These are phyloP conservation scores for Magnusiomyces paraingens DNA, from an alignment of 1,139 yeast species.

Conservation along the genomic window DNA sequence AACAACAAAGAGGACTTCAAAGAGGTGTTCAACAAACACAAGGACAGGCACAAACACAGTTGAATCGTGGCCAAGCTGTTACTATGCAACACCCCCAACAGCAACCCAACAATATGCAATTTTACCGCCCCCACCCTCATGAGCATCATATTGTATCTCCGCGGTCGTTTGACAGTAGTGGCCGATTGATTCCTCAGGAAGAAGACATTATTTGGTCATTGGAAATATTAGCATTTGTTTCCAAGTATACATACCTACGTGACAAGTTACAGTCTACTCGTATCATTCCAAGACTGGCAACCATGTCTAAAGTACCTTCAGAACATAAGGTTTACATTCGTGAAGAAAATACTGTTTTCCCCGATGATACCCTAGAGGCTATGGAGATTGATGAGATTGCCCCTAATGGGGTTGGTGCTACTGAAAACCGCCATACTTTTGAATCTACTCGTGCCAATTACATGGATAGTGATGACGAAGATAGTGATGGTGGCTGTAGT, in stretches of 20 bases:
- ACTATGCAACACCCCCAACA: slow-evolving; percentile 5
- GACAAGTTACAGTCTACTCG: slow-evolving; percentile 68
- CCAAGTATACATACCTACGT: slow-evolving; percentile 80
- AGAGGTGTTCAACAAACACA: neutral
- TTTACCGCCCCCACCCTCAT: slow-evolving; percentile 2
- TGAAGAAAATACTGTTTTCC: neutral
- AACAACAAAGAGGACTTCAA: neutral
- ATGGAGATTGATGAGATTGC: slow-evolving; percentile 17
- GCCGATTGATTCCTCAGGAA: slow-evolving; percentile 76
- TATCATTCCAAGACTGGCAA: slow-evolving; percentile 40
- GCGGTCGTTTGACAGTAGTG: slow-evolving; percentile 57
- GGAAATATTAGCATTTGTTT: slow-evolving; percentile 84
- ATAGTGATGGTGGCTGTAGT: slow-evolving; percentile 23
- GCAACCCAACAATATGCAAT: slow-evolving; percentile 10
- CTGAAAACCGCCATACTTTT: slow-evolving; percentile 1
- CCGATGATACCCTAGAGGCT: slow-evolving; percentile 16
- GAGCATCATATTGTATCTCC: neutral
- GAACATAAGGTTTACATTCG: slow-evolving; percentile 2
- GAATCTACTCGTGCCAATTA: slow-evolving; percentile 6
- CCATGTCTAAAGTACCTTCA: slow-evolving; percentile 17
- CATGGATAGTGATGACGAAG: slow-evolving; percentile 44
- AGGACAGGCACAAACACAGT: neutral
- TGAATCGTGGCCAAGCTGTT: neutral
- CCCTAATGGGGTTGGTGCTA: slow-evolving; percentile 10
- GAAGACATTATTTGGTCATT: slow-evolving; percentile 94